Conservation (phyloP, 2,329 filamentous ascomycete species). For the Neofusicoccum kwambonambiense region DNA sequence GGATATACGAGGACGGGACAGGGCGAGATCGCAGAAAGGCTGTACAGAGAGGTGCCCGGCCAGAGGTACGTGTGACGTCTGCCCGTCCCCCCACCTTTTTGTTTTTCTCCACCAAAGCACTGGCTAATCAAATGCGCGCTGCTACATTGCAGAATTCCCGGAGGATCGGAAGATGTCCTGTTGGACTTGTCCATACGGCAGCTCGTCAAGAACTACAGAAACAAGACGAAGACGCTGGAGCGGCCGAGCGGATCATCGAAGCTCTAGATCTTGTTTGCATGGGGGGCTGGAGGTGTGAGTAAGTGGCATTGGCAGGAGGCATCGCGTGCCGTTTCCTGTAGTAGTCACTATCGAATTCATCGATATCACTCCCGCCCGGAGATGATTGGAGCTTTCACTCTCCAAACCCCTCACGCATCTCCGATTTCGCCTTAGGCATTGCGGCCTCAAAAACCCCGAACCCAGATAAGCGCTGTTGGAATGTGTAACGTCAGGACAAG, state of each 20-base stretch:
- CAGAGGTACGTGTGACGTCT: conserved; percentile 28
- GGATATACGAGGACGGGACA: conserved; percentile 69
- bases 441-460: no score
- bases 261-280: conserved; percentile 31
- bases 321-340: neutral
- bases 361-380: neutral
- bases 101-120: neutral
- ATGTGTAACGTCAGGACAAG: no score
- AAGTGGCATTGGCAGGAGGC: neutral
- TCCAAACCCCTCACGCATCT: neutral
- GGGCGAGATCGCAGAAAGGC: conserved; percentile 68
- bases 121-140: neutral
- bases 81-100: neutral
- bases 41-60: conserved; percentile 64
- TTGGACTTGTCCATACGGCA: conserved; percentile 68
- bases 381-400: neutral
- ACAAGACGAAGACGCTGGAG: conserved; percentile 55
- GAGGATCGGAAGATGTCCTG: conserved; percentile 72
- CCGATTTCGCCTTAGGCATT: neutral
- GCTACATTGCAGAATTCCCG: conserved; percentile 53
- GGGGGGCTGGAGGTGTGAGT: neutral
- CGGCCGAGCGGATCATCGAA: conserved; percentile 43
- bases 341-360: neutral
- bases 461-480: no score
- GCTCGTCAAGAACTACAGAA: conserved; percentile 67